phyloP scores from a whole-genome alignment of 1,139 yeast genomes.

The Geotrichum phurueaensis region DNA sequence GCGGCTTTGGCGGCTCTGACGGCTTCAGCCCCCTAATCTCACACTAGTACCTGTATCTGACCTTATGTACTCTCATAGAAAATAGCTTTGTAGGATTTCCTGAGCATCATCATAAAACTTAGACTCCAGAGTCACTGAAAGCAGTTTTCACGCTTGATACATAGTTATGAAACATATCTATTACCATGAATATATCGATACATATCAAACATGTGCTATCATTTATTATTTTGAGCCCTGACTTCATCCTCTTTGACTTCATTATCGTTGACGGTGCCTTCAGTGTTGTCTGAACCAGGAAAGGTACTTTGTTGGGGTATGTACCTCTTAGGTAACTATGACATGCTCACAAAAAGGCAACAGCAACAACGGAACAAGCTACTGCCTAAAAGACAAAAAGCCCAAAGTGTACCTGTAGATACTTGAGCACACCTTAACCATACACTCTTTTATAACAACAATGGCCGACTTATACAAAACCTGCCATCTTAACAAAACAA shows the following conservation, averaged over 20 bases:
- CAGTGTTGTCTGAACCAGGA: background rate
- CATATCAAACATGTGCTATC: background rate
- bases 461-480: background rate
- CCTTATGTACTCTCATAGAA: too few species aligned
- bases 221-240: background rate
- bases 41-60: background rate
- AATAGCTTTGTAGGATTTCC: too few species aligned
- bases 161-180: background rate
- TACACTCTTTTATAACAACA: background rate
- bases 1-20: background rate
- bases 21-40: background rate
- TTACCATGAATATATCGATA: background rate
- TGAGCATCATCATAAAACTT: too few species aligned
- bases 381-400: background rate
- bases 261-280: background rate
- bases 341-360: background rate
- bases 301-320: background rate
- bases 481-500: background rate
- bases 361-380: background rate
- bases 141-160: too few species aligned
- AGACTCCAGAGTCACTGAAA: too few species aligned
- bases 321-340: background rate
- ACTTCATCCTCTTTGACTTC: background rate
- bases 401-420: background rate
- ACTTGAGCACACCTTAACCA: background rate